Evolutionary conservation across 2,329 filamentous ascomycete genomes (phyloP), one percentile per base, ranked within the genome.

Genomic region (Pyrenophora teres): DNA sequence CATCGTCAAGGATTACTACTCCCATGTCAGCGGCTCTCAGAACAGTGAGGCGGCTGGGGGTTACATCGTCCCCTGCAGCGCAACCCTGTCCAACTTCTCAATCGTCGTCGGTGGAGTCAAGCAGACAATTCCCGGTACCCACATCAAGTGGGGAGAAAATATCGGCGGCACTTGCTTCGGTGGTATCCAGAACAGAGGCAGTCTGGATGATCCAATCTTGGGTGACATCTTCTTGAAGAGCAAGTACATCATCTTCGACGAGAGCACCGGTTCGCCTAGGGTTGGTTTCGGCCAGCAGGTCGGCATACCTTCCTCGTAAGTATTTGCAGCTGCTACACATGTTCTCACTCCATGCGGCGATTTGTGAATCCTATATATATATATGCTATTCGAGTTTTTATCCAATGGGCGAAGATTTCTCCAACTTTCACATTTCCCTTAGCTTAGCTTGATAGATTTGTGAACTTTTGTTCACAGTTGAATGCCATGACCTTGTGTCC

Each of bases 161-260:
- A 15, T 15, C 15, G 15, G 15, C 15, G 15, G 15, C 15, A 15
- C 15, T 15, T 15, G 90, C 79, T 92, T 84, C 71, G 90, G 90
- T 48, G 90, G 89, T 41, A 82, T 95, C 57, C 90, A 94, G 78
- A 79, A 15, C 15, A 15, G 15, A 15, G 15, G 15, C 15, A 15
- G 15, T 15, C 15, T 15, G 15, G 15, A 15, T 15, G 15, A 15
- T 15, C 15, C 15, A 15, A 15, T 95, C 66, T 83, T 92, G 49
- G 90, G 90, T 8, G 89, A 92, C 54, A 80, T 89, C 49, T 90
- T 92, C 77, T 80, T 94, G 60, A 94, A 94, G 83, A 83, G 83
- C 48, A 79, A 89, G 57, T 92, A 88, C 68, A 85, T 87, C 25
- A 84, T 90, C 40, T 91, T 73, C 60, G 72, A 72, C 23, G 59